Evolutionary conservation across 768 basidiomycete species (phyloP).

Genomic region (Sarcomyxa edulis): DNA sequence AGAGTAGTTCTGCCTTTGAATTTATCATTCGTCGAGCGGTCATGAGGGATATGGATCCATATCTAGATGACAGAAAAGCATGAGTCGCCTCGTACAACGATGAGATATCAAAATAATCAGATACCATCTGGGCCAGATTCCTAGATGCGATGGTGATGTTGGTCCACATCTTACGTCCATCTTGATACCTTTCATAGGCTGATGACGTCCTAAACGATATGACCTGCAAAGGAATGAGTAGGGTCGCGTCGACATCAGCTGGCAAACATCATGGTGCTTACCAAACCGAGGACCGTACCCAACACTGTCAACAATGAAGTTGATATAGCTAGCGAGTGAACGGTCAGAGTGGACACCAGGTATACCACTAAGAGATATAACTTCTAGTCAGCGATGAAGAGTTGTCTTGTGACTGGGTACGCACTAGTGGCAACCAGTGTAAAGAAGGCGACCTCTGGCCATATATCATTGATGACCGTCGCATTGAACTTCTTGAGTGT

Average conservation of each 20-base stretch:
- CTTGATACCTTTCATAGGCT: constrained; percentile 67
- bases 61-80: constrained; percentile 28
- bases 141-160: constrained; percentile 51
- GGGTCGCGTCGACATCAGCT: no score
- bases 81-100: background rate
- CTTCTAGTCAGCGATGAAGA: background rate
- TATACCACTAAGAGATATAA: constrained; percentile 47
- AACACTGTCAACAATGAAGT: constrained; percentile 61
- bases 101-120: constrained; percentile 14
- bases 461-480: constrained; percentile 62
- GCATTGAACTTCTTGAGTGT: constrained; percentile 47
- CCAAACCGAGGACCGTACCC: constrained; percentile 68
- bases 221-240: no score
- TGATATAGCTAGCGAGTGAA: constrained; percentile 42
- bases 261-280: no score
- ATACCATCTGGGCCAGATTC: constrained; percentile 54
- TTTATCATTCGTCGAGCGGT: constrained; percentile 32
- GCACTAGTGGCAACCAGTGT: constrained; percentile 51
- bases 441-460: constrained; percentile 61
- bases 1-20: constrained; percentile 25
- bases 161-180: constrained; percentile 70
- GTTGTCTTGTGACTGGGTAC: constrained; percentile 7
- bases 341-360: constrained; percentile 45
- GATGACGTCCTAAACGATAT: constrained; percentile 72
- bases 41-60: constrained; percentile 51